Base-by-base conservation (phyloP, 495 filamentous ascomycete genomes). In the Aspergillus cavernicola region DNA sequence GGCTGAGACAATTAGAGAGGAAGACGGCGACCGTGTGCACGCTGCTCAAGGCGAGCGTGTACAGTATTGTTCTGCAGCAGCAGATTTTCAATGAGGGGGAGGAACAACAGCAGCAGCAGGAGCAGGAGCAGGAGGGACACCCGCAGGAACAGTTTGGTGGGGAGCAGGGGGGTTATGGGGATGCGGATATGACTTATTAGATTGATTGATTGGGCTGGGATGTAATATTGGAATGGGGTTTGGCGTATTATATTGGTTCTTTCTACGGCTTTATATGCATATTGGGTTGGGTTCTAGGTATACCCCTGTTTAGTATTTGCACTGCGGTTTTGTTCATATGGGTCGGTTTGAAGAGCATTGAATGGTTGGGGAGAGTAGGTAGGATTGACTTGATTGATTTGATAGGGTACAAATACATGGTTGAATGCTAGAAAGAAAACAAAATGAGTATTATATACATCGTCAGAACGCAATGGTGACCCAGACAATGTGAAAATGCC, bases 41-140 rank as follows among this genome's bases (percentile, higher is more conserved):
- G 53, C 65, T 97, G 65, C 77, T 98, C 64, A 97, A 98, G 75
- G 92, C 93, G 28, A 97, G 92, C 70, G 93, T 97, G 43, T 97
- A 97, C 69, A 93, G 87, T 66, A 97, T 98, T 76, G 91, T 98
- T 59, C 68, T 98, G 74, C 90, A 97, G 79, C 90, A 97, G 77
- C 87, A 97, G 81, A 93, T 95, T 51, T 83, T 85, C 51, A 83
- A 85, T 64, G 76, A 82, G 58, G 77, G 68, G 48, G 73, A 69
- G 54, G 69, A 71, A 51, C 66, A 66, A 50, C 62, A 66, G 47
- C 65, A 72, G 33, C 61, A 72, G 35, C 52, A 68, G 46, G 53
- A 63, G 35, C 55, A 65, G 38, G 36, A 55, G 37, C 42, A 59
- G n/a, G 57, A 61, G 32, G 58, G 59, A 6, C 46, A 69, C n/a